Evolutionary conservation across 768 basidiomycete species (phyloP).

Genomic region (Lyophyllum decastes): DNA sequence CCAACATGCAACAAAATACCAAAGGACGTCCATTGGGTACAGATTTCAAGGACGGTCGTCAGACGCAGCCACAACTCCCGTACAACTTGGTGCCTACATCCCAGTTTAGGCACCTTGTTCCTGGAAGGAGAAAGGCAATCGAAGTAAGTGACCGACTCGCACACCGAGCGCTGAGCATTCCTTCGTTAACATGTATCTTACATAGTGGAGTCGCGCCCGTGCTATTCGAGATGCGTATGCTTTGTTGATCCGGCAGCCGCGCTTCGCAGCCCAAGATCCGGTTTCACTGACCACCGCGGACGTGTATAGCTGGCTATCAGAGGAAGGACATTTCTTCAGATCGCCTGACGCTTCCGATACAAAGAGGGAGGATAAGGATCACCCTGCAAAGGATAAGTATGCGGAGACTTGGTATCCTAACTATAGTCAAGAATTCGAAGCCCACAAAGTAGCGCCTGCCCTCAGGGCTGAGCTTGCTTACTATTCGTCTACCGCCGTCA

Average conservation of each 20-base stretch:
- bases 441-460: slow-evolving; percentile 19
- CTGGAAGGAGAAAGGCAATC: slow-evolving; percentile 53
- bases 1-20: background rate
- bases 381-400: slow-evolving; percentile 1
- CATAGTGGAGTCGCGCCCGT: slow-evolving; percentile 49
- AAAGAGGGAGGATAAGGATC: slow-evolving; percentile 2
- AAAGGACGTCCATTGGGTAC: background rate
- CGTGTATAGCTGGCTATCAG: slow-evolving; percentile 47
- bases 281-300: slow-evolving; percentile 41
- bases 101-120: slow-evolving; percentile 36
- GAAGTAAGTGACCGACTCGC: slow-evolving; percentile 33
- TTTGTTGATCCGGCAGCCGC: slow-evolving; percentile 15
- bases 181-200: background rate
- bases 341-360: background rate
- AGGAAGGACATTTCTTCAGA: slow-evolving; percentile 39
- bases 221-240: slow-evolving; percentile 45
- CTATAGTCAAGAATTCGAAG: slow-evolving; percentile 30
- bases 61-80: slow-evolving; percentile 28
- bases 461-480: slow-evolving; percentile 18
- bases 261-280: slow-evolving; percentile 15
- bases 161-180: background rate
- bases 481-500: background rate
- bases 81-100: slow-evolving; percentile 39
- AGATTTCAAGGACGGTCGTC: slow-evolving; percentile 29
- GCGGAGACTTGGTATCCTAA: slow-evolving; percentile 30